Evolutionary conservation across 177 flowering plant species (phyloP).

Genomic region (Vitis hybrid): DNA sequence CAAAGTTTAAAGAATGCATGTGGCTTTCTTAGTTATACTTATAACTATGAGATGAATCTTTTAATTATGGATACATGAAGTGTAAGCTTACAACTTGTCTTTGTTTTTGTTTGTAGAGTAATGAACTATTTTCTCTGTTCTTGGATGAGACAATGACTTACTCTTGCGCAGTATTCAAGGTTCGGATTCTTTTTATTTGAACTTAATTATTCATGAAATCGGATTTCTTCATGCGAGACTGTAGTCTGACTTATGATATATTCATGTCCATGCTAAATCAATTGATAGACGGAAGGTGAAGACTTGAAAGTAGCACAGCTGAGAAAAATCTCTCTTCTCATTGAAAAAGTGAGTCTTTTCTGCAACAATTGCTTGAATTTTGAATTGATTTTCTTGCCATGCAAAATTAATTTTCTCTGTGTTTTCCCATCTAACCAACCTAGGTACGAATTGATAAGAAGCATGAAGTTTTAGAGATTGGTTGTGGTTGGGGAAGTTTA

Average conservation of each 20-base stretch:
- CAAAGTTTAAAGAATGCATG: no score
- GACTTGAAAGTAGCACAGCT: conserved; percentile 77
- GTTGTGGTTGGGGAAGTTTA: conserved; percentile 93
- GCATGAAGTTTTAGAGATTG: conserved; percentile 89
- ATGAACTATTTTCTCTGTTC: conserved; percentile 84
- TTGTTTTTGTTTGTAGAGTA: conserved; percentile 62
- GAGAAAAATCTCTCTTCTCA: conserved; percentile 74
- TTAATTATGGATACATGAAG: not conserved
- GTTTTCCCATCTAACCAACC: not conserved
- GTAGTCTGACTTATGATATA: not conserved
- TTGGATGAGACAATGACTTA: conserved; percentile 97
- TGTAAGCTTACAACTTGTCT: not conserved
- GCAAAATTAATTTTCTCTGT: not conserved
- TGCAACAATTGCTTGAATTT: no score
- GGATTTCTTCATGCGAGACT: not conserved
- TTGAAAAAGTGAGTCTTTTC: conserved; percentile 60
- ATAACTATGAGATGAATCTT: not conserved
- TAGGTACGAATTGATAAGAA: conserved; percentile 66
- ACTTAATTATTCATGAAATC: not conserved
- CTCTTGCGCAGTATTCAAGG: conserved; percentile 91
- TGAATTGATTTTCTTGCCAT: not conserved
- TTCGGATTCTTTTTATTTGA: conserved; percentile 17
- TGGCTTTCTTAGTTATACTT: no score
- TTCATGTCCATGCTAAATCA: conserved; percentile 7
- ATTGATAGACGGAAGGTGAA: conserved; percentile 54